Evolutionary conservation across 2,329 filamentous ascomycete species (phyloP).

Genomic region (Tolypocladium guangdongense): DNA sequence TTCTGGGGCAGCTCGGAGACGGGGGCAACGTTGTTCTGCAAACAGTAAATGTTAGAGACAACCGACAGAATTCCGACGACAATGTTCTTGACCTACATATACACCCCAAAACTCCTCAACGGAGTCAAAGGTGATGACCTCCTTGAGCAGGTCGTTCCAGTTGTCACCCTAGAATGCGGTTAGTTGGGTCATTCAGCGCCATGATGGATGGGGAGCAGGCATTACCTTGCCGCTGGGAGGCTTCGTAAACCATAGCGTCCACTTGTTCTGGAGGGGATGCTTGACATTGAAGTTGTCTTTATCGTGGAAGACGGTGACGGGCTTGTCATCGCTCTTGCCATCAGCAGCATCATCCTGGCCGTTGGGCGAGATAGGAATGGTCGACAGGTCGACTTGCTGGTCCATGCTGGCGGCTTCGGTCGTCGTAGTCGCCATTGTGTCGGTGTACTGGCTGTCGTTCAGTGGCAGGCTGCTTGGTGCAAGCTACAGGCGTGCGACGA

Average conservation of each 20-base stretch:
- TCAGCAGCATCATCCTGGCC: conserved; percentile 41
- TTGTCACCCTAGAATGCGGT: conserved; percentile 64
- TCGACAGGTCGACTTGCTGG: conserved; percentile 55
- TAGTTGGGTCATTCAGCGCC: background rate
- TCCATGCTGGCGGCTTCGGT: conserved; percentile 26
- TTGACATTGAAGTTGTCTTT: conserved; percentile 99
- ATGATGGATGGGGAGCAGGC: conserved; percentile 10
- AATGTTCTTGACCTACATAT: conserved; percentile 59
- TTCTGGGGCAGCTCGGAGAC: conserved; percentile 94
- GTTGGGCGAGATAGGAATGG: conserved; percentile 55
- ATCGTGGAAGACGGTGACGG: conserved; percentile 94
- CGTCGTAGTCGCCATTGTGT: conserved; percentile 25
- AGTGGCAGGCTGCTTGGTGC: background rate
- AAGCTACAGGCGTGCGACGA: conserved; percentile 7
- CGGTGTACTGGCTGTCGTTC: background rate
- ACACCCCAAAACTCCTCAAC: conserved; percentile 99
- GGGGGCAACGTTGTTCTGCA: conserved; percentile 93
- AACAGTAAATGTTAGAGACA: conserved; percentile 4
- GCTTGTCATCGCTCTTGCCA: conserved; percentile 43
- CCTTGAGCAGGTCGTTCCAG: conserved; percentile 96
- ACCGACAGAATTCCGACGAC: background rate
- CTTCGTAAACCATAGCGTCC: conserved; percentile 99
- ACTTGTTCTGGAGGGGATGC: conserved; percentile 93
- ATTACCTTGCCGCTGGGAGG: conserved; percentile 84
- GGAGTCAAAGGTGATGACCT: conserved; percentile 96